Evolutionary conservation across 495 filamentous ascomycete species (phyloP).

Genomic region (Xylaria grammica): DNA sequence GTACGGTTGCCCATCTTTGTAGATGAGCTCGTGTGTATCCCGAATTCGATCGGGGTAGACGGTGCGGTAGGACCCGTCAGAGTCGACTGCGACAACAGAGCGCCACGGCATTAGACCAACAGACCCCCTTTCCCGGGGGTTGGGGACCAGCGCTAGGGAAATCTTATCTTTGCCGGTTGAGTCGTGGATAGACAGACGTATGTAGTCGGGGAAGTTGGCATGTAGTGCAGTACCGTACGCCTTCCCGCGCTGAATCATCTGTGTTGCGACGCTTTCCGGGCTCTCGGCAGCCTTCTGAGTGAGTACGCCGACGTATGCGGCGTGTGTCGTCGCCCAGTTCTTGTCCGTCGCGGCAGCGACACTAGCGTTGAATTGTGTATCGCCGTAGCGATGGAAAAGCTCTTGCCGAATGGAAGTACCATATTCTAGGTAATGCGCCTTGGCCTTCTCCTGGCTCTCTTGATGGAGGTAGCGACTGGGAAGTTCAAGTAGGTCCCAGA

Average conservation of each 20-base stretch:
- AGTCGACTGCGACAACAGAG: constrained; percentile 1
- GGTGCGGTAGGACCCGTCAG: constrained; percentile 12
- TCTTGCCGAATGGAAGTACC: neutral
- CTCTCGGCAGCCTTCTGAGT: neutral
- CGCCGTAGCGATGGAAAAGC: neutral
- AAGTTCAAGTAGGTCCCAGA: constrained; percentile 8
- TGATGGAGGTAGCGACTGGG: neutral
- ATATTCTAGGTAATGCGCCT: constrained; percentile 4
- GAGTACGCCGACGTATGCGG: neutral
- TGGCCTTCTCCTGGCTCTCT: neutral
- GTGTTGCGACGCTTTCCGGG: neutral
- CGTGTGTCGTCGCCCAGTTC: constrained; percentile 7
- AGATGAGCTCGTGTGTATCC: constrained; percentile 14
- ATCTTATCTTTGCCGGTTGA: constrained; percentile 1
- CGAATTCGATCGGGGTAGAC: constrained; percentile 3
- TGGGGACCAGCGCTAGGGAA: neutral
- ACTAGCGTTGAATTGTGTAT: neutral
- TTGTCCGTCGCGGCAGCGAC: constrained; percentile 1
- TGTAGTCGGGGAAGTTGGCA: neutral
- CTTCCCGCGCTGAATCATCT: constrained; percentile 3
- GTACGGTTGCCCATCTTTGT: neutral
- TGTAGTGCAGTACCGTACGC: constrained; percentile 1
- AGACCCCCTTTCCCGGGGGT: neutral
- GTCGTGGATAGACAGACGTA: constrained; percentile 14
- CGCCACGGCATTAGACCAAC: constrained; percentile 14